Conservation (phyloP, 2,329 filamentous ascomycete genomes). For the Xylaria sp. region DNA sequence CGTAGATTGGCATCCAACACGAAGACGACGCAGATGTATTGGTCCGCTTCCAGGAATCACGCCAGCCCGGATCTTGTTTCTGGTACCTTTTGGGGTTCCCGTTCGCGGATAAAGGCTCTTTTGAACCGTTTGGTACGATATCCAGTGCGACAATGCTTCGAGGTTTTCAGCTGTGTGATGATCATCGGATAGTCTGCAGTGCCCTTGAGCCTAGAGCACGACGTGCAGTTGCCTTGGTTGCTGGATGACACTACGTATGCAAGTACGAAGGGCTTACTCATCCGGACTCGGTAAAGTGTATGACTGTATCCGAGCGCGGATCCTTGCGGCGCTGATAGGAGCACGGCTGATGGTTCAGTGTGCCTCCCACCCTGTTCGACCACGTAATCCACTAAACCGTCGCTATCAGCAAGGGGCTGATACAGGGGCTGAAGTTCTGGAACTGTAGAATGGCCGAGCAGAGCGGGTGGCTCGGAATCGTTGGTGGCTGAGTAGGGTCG, state of each 20-base stretch:
- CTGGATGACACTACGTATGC: not conserved
- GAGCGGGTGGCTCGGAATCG: not conserved
- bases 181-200: constrained; percentile 12
- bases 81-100: not conserved
- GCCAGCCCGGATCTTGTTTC: not conserved
- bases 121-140: not conserved
- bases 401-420: not conserved
- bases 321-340: not conserved
- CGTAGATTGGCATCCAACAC: not conserved
- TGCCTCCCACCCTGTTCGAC: not conserved
- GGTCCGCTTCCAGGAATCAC: not conserved
- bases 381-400: not conserved
- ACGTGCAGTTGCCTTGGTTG: not conserved
- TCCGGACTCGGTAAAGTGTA: not conserved
- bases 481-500: not conserved
- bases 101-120: not conserved
- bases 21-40: constrained; percentile 6
- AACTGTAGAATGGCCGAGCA: not conserved
- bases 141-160: not conserved
- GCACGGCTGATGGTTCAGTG: not conserved
- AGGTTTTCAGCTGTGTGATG: constrained; percentile 2
- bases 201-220: not conserved
- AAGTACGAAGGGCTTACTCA: not conserved
- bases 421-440: no score
- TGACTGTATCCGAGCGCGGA: not conserved